These are phyloP conservation scores for Globisporangium acanthophoron DNA, from an alignment of 352 stramenopile genomes.

Conservation along the genomic window DNA sequence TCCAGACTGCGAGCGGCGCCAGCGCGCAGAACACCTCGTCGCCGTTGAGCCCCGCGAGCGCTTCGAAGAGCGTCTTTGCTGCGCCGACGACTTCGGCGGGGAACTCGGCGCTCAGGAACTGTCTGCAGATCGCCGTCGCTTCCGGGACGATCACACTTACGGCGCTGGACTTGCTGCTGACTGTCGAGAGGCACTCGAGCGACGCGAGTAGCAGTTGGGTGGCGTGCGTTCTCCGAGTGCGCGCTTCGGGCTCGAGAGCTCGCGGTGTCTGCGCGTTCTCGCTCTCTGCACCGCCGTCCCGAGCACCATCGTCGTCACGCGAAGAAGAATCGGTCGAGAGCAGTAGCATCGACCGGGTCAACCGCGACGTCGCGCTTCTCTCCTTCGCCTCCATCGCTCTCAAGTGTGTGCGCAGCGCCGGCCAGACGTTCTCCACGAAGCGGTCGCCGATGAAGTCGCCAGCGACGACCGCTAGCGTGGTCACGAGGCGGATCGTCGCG, in stretches of 20 bases:
- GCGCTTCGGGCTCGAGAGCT: constrained; percentile 1
- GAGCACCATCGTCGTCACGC: background rate
- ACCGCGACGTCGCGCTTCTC: constrained; percentile 14
- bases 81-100: constrained; percentile 29
- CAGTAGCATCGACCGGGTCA: constrained; percentile 68
- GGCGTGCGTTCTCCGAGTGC: constrained; percentile 45
- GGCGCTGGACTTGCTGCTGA: constrained; percentile 34
- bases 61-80: constrained; percentile 35
- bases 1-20: constrained; percentile 44
- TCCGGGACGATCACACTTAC: constrained; percentile 59
- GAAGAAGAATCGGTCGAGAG: constrained; percentile 14
- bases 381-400: constrained; percentile 28
- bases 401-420: constrained; percentile 40
- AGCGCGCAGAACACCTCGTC: constrained; percentile 70
- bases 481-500: constrained; percentile 43
- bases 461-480: constrained; percentile 40
- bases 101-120: constrained; percentile 35
- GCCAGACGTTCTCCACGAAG: constrained; percentile 82
- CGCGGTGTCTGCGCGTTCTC: constrained; percentile 1
- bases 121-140: constrained; percentile 32
- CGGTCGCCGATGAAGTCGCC: constrained; percentile 77
- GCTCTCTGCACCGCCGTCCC: background rate
- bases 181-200: constrained; percentile 44
- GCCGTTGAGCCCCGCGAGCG: constrained; percentile 48
- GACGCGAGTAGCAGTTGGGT: constrained; percentile 49